A percentile compares a stretch with the other conserved stretches of the same genome.
These are phyloP conservation scores for Myrmaecium sp. DNA, from an alignment of 2,329 filamentous ascomycete genomes.

Conservation along the genomic window DNA sequence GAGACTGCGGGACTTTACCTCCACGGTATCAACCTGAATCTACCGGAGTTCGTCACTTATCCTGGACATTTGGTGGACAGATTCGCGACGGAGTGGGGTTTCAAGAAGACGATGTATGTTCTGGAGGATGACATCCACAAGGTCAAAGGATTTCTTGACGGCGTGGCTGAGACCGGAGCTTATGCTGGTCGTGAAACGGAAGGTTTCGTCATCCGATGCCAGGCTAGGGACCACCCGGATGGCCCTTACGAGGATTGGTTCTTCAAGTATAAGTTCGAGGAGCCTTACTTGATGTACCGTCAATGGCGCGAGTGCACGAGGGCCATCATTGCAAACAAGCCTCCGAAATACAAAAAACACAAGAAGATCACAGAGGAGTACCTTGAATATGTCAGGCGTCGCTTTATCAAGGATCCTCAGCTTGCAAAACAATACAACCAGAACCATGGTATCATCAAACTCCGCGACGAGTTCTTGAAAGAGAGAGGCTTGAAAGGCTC, in stretches of 20 bases:
- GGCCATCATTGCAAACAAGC: constrained; percentile 57
- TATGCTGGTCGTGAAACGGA: constrained; percentile 88
- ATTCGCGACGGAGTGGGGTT: constrained; percentile 87
- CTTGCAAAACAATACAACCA: constrained; percentile 57
- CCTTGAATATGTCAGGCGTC: constrained; percentile 59
- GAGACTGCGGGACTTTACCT: constrained; percentile 81
- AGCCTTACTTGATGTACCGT: constrained; percentile 95
- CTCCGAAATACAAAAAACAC: constrained; percentile 73
- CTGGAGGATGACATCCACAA: constrained; percentile 56
- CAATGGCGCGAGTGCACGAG: constrained; percentile 98
- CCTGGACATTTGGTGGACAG: constrained; percentile 66
- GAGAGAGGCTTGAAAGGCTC: constrained; percentile 73
- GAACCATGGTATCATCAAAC: constrained; percentile 88
- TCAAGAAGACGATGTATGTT: constrained; percentile 72
- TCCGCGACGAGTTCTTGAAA: constrained; percentile 74
- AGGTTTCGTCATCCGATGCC: constrained; percentile 87
- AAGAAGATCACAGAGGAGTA: constrained; percentile 82
- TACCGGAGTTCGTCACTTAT: constrained; percentile 83
- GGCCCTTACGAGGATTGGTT: constrained; percentile 79
- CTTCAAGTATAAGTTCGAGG: constrained; percentile 99
- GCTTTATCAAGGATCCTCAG: constrained; percentile 49
- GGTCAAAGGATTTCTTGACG: constrained; percentile 68
- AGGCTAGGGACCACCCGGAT: constrained; percentile 39
- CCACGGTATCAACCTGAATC: constrained; percentile 88
- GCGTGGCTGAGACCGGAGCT: constrained; percentile 71